These are phyloP conservation scores for Staphylotrichum longicolle DNA, from an alignment of 495 filamentous ascomycete species.

Conservation along the genomic window DNA sequence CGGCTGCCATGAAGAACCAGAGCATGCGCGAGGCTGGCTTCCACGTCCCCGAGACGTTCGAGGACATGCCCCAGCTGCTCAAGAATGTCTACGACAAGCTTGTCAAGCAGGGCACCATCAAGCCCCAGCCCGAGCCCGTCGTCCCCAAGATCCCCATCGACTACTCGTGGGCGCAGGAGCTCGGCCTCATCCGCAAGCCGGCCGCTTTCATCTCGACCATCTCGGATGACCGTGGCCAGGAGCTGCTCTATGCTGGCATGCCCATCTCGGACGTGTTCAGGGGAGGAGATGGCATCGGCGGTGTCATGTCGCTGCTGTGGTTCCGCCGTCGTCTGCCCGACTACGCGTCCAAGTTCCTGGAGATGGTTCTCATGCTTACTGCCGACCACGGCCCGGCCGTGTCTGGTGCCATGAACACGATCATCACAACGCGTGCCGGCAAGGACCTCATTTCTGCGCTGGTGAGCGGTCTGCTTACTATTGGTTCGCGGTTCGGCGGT, in stretches of 20 bases:
- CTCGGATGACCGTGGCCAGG: conserved; percentile 98
- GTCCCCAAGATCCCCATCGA: conserved; percentile 99
- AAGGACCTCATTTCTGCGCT: conserved; percentile 96
- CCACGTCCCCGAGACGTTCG: conserved; percentile 89
- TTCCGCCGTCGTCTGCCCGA: conserved; percentile 97
- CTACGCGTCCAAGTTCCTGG: conserved; percentile 96
- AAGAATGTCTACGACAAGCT: conserved; percentile 79
- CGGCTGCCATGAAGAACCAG: conserved; percentile 93
- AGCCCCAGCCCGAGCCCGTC: conserved; percentile 81
- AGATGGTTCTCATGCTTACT: conserved; percentile 99
- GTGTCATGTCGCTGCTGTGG: conserved; percentile 99
- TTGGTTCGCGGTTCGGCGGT: conserved; percentile 97
- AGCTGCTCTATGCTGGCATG: conserved; percentile 98
- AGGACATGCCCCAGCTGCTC: conserved; percentile 81
- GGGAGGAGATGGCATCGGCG: conserved; percentile 98
- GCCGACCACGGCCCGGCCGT: conserved; percentile 98
- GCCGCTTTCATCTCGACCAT: conserved; percentile 99
- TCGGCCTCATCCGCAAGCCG: conserved; percentile 98
- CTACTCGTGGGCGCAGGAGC: conserved; percentile 99
- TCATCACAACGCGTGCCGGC: conserved; percentile 97
- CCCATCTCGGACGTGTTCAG: conserved; percentile 99
- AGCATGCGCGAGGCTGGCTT: conserved; percentile 92
- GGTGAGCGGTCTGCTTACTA: conserved; percentile 94
- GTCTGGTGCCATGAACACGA: conserved; percentile 99
- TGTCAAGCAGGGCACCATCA: conserved; percentile 77